Percentiles rank a stretch among this genome's conserved stretches.
Evolutionary conservation across 352 stramenopile genomes (phyloP).

Genomic region (Thalassiosira pacifica): DNA sequence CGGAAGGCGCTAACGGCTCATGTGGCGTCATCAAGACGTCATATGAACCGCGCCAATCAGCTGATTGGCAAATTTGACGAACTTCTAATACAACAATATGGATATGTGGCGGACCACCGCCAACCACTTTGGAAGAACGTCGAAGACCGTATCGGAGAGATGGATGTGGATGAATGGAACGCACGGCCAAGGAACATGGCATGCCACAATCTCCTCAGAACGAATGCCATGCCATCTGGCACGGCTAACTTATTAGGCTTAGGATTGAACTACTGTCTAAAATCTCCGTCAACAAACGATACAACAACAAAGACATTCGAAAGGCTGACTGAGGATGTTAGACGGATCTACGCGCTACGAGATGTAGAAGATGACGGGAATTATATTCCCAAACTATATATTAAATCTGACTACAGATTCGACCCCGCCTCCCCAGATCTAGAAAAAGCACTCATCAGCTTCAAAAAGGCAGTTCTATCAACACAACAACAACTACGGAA

Average conservation of each 20-base stretch:
- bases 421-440: not conserved
- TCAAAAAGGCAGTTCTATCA: no score
- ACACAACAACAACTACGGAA: no score
- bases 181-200: not conserved
- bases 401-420: slow-evolving; percentile 8
- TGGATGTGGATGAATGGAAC: not conserved
- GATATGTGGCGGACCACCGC: slow-evolving; percentile 3
- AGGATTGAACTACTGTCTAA: slow-evolving; percentile 4
- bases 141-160: not conserved
- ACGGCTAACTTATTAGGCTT: not conserved
- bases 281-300: not conserved
- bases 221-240: not conserved
- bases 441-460: no score
- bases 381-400: not conserved
- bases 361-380: not conserved
- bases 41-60: not conserved
- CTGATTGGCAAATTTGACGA: not conserved
- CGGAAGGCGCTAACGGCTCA: no score
- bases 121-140: slow-evolving; percentile 1
- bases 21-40: not conserved
- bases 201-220: not conserved
- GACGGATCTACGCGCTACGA: not conserved
- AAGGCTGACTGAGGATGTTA: not conserved
- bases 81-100: not conserved
- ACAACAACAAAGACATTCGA: not conserved